phyloP scores from a whole-genome alignment of 2,329 filamentous ascomycete genomes.

The Alternaria postmessia region DNA sequence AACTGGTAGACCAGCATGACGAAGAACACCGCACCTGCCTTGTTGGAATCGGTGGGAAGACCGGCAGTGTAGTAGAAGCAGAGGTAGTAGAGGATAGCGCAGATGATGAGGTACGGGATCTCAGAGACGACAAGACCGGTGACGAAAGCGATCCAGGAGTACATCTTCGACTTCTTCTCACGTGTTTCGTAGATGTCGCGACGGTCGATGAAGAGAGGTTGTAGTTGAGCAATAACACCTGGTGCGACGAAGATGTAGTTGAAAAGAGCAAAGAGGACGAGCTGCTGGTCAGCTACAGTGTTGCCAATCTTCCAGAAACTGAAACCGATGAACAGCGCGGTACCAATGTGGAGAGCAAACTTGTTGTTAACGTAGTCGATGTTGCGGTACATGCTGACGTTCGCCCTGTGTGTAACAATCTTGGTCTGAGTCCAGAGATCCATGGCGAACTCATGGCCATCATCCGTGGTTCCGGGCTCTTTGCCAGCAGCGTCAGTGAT shows the following conservation, averaged over 20 bases:
- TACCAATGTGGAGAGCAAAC: conserved; percentile 32
- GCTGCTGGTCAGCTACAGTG: conserved; percentile 51
- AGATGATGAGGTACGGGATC: conserved; percentile 70
- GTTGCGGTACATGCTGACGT: conserved; percentile 35
- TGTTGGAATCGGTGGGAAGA: conserved; percentile 54
- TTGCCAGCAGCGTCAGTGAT: conserved; percentile 51
- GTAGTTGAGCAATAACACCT: conserved; percentile 52
- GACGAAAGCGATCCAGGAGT: conserved; percentile 77
- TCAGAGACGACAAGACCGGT: conserved; percentile 74
- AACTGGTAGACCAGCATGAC: conserved; percentile 71
- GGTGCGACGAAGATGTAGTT: conserved; percentile 56
- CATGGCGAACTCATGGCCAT: conserved; percentile 49
- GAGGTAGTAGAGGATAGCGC: conserved; percentile 67
- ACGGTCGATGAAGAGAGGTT: conserved; percentile 56
- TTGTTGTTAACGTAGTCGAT: conserved; percentile 40
- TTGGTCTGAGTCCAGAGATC: conserved; percentile 34
- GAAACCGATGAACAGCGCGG: conserved; percentile 39
- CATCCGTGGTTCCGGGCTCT: conserved; percentile 48
- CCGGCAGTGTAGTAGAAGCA: conserved; percentile 69
- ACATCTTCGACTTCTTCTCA: conserved; percentile 71
- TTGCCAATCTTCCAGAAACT: conserved; percentile 39
- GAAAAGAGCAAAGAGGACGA: conserved; percentile 59
- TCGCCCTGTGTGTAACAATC: conserved; percentile 33
- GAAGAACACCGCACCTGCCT: conserved; percentile 60
- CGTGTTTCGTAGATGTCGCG: conserved; percentile 64